Conservation (phyloP, 495 filamentous ascomycete genomes). For the Neurospora cerealis region DNA sequence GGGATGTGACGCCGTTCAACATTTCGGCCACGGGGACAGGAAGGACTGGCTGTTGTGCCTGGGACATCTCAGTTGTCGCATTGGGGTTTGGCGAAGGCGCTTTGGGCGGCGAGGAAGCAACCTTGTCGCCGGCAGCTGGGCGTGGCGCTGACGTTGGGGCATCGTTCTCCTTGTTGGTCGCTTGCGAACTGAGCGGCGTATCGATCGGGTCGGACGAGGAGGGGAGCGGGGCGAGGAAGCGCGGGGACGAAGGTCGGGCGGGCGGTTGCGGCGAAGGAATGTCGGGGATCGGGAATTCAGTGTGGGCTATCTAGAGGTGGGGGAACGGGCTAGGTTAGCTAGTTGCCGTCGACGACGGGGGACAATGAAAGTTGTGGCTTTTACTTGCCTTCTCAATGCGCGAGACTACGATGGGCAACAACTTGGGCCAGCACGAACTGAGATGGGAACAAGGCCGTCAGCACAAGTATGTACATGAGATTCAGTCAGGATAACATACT, state of each 20-base stretch:
- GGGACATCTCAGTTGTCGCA: not conserved
- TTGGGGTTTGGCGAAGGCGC: not conserved
- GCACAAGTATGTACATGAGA: not conserved
- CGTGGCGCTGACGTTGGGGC: conserved; percentile 17
- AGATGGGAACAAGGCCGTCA: not conserved
- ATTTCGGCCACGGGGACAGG: conserved; percentile 55
- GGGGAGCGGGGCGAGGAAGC: conserved; percentile 34
- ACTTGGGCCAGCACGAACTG: conserved; percentile 31
- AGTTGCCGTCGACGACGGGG: not conserved
- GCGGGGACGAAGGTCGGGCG: conserved; percentile 25
- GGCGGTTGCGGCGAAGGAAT: conserved; percentile 22
- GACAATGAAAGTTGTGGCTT: not conserved
- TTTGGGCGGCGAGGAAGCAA: conserved; percentile 7
- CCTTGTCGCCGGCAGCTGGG: conserved; percentile 7
- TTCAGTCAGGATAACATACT: conserved; percentile 37
- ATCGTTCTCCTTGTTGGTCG: conserved; percentile 37
- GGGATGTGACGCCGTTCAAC: conserved; percentile 54
- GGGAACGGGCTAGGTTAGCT: not conserved
- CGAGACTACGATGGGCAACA: conserved; percentile 26
- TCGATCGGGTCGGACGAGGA: conserved; percentile 37
- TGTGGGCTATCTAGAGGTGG: conserved; percentile 24
- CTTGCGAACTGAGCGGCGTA: conserved; percentile 29
- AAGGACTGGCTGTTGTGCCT: conserved; percentile 28
- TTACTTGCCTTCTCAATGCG: conserved; percentile 31
- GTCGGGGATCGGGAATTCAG: conserved; percentile 36